A percentile compares a stretch with the other conserved stretches of the same genome.
Conservation (phyloP, 2,329 filamentous ascomycete species). For the Fusarium austroafricanum region DNA sequence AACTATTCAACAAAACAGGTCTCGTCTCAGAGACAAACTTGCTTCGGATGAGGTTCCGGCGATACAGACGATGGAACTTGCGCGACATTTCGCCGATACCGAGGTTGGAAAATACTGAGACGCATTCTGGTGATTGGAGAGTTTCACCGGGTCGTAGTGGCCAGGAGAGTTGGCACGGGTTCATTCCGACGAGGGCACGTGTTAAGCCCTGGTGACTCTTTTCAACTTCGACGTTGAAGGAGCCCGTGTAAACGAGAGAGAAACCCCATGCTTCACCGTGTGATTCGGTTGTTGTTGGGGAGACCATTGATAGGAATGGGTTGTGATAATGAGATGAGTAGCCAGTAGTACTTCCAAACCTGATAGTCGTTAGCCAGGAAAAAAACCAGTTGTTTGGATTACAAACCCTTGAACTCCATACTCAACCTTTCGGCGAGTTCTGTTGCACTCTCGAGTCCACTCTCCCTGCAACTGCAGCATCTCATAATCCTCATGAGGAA, state of each 20-base stretch:
- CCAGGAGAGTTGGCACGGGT: conserved; percentile 71
- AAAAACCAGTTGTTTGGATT: accelerated
- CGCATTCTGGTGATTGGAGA: conserved; percentile 71
- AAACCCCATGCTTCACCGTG: conserved; percentile 73
- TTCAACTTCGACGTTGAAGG: conserved; percentile 70
- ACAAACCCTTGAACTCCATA: conserved; percentile 66
- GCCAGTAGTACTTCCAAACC: conserved; percentile 70
- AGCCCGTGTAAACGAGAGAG: conserved; percentile 73
- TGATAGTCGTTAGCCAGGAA: neutral
- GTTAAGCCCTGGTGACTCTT: conserved; percentile 71
- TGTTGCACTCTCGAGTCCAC: conserved; percentile 69
- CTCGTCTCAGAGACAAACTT: conserved; percentile 64
- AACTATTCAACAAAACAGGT: conserved; percentile 71
- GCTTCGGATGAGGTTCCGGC: conserved; percentile 69
- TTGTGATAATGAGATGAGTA: conserved; percentile 74
- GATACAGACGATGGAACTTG: conserved; percentile 70
- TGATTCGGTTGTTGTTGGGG: conserved; percentile 68
- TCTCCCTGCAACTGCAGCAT: conserved; percentile 72
- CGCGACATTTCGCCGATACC: conserved; percentile 73
- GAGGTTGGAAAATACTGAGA: conserved; percentile 68
- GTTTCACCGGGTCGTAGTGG: conserved; percentile 65
- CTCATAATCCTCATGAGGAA: conserved; percentile 69
- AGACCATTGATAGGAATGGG: conserved; percentile 69
- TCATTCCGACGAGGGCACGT: conserved; percentile 69
- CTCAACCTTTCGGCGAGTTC: conserved; percentile 65